These are phyloP conservation scores for Cryphonectria japonica DNA, from an alignment of 2,329 filamentous ascomycete genomes.

Conservation along the genomic window DNA sequence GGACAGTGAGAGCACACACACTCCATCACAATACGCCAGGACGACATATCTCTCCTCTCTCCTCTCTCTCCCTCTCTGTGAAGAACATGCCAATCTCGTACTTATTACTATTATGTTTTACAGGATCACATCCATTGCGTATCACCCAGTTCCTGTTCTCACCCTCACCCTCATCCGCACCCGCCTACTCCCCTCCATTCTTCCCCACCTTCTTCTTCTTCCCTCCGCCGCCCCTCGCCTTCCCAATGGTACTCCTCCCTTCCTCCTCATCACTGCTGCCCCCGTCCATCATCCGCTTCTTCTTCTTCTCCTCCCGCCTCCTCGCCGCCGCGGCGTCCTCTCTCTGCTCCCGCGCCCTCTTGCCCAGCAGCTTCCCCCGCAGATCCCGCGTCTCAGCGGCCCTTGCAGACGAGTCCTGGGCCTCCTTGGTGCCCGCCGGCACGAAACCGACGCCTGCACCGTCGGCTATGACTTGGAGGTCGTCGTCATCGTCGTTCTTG, in stretches of 20 bases:
- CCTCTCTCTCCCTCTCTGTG: background rate
- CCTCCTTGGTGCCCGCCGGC: conserved; percentile 32
- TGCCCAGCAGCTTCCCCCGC: conserved; percentile 38
- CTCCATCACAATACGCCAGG: background rate
- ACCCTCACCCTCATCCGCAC: background rate
- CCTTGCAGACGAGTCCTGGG: conserved; percentile 31
- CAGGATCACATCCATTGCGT: too few relatives aligned
- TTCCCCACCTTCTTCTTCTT: conserved; percentile 14
- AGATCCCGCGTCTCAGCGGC: conserved; percentile 37
- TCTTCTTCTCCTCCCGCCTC: conserved; percentile 34
- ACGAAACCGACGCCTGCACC: conserved; percentile 50
- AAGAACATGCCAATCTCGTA: background rate
- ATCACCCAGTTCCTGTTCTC: background rate
- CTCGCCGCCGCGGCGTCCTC: conserved; percentile 38
- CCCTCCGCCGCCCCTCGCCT: conserved; percentile 19
- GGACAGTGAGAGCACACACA: background rate
- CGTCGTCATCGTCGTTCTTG: conserved; percentile 33
- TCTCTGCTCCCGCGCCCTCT: conserved; percentile 24
- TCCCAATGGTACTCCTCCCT: conserved; percentile 37
- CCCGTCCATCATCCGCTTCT: conserved; percentile 47
- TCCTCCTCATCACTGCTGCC: conserved; percentile 44
- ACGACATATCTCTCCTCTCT: background rate
- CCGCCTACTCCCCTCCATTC: background rate
- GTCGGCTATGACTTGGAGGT: conserved; percentile 34
- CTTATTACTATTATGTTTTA: background rate